Percentiles rank a stretch among this genome's conserved stretches.
phyloP scores from a whole-genome alignment of 2,329 filamentous ascomycete species.

The Xenoacremonium recifei region DNA sequence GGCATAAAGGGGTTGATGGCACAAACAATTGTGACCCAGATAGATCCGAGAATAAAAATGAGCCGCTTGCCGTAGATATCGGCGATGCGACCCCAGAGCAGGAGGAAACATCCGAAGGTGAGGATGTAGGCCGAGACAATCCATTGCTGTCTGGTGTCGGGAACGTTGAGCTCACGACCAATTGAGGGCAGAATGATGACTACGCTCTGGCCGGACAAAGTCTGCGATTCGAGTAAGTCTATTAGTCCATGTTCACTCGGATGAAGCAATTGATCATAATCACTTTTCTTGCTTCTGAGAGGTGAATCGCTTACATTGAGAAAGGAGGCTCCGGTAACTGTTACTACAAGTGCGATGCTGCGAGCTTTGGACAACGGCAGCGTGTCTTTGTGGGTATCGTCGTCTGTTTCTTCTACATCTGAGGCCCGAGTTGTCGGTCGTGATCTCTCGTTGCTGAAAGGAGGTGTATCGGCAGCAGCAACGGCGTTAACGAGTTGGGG shows the following conservation, averaged over 20 bases:
- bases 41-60: conserved; percentile 63
- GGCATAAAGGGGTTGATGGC: conserved; percentile 62
- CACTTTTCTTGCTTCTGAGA: background rate
- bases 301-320: conserved; percentile 43
- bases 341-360: conserved; percentile 54
- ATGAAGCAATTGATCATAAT: background rate
- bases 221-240: too few species aligned
- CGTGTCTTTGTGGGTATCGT: conserved; percentile 19
- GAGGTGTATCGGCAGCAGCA: too few species aligned
- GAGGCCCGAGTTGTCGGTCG: too few species aligned
- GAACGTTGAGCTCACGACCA: conserved; percentile 53
- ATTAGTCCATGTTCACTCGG: too few species aligned
- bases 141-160: conserved; percentile 61
- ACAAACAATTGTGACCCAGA: conserved; percentile 60
- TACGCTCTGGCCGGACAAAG: conserved; percentile 27
- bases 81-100: conserved; percentile 66
- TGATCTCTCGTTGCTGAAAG: too few species aligned
- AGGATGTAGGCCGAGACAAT: conserved; percentile 65
- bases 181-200: conserved; percentile 53
- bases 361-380: conserved; percentile 48
- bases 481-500: too few species aligned
- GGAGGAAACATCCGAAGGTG: conserved; percentile 65
- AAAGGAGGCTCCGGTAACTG: conserved; percentile 55
- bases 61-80: conserved; percentile 65
- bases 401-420: conserved; percentile 2